A percentile compares a stretch with the other conserved stretches of the same genome.
phyloP scores from a whole-genome alignment of 495 filamentous ascomycete species.

The Cercophora sp. region DNA sequence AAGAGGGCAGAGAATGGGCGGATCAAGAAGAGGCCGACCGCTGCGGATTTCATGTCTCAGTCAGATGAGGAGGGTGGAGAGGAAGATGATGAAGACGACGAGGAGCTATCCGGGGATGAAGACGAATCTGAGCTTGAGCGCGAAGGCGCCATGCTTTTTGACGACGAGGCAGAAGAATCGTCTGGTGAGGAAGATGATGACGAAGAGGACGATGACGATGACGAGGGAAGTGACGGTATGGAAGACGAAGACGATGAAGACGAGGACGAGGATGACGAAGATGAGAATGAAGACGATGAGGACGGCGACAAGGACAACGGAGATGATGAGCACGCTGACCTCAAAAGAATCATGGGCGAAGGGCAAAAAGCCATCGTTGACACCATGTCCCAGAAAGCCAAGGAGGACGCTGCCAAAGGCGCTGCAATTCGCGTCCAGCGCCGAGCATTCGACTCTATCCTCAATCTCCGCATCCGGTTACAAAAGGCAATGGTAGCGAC shows the following conservation, averaged over 20 bases:
- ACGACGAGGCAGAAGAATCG: conserved; percentile 27
- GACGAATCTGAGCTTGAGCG: not conserved
- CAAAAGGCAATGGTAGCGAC: conserved; percentile 82
- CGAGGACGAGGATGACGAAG: conserved; percentile 42
- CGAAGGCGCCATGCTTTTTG: conserved; percentile 24
- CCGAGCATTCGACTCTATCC: conserved; percentile 76
- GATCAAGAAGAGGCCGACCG: conserved; percentile 36
- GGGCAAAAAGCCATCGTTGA: conserved; percentile 66
- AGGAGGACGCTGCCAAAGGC: conserved; percentile 79
- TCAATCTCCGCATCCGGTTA: conserved; percentile 82
- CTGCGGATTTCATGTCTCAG: conserved; percentile 48
- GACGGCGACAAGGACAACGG: conserved; percentile 36
- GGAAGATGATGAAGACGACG: not conserved
- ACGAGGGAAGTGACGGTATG: conserved; percentile 25
- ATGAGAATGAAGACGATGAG: conserved; percentile 26
- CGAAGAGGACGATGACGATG: conserved; percentile 30
- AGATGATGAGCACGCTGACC: conserved; percentile 23
- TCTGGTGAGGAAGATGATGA: conserved; percentile 40
- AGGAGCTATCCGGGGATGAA: not conserved
- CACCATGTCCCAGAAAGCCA: conserved; percentile 67
- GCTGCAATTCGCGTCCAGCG: conserved; percentile 76
- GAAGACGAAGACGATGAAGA: conserved; percentile 32
- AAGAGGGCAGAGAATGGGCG: conserved; percentile 18
- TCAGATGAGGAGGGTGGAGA: conserved; percentile 6
- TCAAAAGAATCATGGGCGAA: conserved; percentile 65